Percentiles rank a stretch among this genome's conserved stretches.
Evolutionary conservation across 768 basidiomycete genomes (phyloP).

Genomic region (Pisolithus orientalis): DNA sequence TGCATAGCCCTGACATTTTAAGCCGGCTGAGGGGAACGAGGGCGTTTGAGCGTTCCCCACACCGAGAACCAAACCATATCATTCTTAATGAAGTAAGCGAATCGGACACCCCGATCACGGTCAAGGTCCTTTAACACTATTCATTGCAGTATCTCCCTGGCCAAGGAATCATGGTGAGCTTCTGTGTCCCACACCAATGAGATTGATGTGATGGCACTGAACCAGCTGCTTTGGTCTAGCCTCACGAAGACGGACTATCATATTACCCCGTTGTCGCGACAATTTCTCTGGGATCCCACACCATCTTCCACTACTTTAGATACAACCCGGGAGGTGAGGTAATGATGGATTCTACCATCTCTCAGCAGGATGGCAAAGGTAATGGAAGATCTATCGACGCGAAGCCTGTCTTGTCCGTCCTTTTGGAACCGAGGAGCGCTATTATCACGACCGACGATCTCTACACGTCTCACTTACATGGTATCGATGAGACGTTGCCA

Average conservation of each 20-base stretch:
- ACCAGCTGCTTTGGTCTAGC: constrained; percentile 35
- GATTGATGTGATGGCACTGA: not conserved
- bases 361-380: constrained; percentile 2
- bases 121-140: constrained; percentile 7
- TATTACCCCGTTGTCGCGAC: constrained; percentile 88
- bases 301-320: constrained; percentile 77
- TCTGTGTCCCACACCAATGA: constrained; percentile 2
- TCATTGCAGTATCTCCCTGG: constrained; percentile 66
- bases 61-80: constrained; percentile 77
- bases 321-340: constrained; percentile 32
- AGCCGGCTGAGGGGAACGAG: constrained; percentile 59
- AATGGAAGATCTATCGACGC: constrained; percentile 54
- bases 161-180: constrained; percentile 85
- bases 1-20: constrained; percentile 73
- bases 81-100: constrained; percentile 74
- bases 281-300: constrained; percentile 80
- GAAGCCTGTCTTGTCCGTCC: constrained; percentile 59
- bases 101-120: not conserved
- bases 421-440: constrained; percentile 83
- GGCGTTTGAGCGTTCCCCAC: constrained; percentile 56
- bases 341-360: constrained; percentile 5
- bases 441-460: constrained; percentile 66
- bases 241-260: constrained; percentile 88
- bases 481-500: constrained; percentile 55
- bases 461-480: constrained; percentile 73